Base-by-base conservation (phyloP, 345 rosid species). In the Limnanthes douglasii region DNA sequence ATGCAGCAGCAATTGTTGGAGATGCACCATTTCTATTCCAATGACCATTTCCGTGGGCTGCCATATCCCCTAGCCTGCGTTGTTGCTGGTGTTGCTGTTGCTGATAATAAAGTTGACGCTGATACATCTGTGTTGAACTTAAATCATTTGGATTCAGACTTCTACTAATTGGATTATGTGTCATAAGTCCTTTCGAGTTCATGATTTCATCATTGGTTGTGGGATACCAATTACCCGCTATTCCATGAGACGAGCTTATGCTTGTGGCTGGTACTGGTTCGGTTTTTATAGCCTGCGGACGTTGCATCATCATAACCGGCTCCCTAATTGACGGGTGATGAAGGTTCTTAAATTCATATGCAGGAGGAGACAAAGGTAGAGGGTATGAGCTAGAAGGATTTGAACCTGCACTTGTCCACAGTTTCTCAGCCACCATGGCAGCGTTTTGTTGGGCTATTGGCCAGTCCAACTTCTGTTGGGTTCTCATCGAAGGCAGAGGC, bases 241-340 rank as follows among this genome's bases (percentile, higher is more conserved):
- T 51, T 46, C 57, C 72, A 9, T 78, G 59, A 40, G 90, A 66
- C 15, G 61, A 26, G 57, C 60, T 68, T 45, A 62, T 61, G 40
- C 58, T 55, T 26, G 69, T 45, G 41, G 51, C 64, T 22, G 83
- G 73, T 46, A 63, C 40, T 53, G 53, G 72, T 46, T 63, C 74
- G 29, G 66, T 32, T 52, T 57, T 73, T 37, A 66, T 33, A n/a
- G 86, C 65, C 45, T 75, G 82, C 23, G 71, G 68, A 21, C 84
- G 72, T 63, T 73, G 97, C 85, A 86, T 81, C 76, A 63, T 31
- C 12, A 60, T 43, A 15, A 67, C 65, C 5, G 92, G 85, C 43
- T 86, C 93, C 64, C 82, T 67, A 27, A 69, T 57, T 21, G 69
- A 57, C 40, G 65, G 59, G 42, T 70, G 84, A 46, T 70, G 82